Conservation (phyloP, 2,329 filamentous ascomycete species). For the Xylaria sp. region DNA sequence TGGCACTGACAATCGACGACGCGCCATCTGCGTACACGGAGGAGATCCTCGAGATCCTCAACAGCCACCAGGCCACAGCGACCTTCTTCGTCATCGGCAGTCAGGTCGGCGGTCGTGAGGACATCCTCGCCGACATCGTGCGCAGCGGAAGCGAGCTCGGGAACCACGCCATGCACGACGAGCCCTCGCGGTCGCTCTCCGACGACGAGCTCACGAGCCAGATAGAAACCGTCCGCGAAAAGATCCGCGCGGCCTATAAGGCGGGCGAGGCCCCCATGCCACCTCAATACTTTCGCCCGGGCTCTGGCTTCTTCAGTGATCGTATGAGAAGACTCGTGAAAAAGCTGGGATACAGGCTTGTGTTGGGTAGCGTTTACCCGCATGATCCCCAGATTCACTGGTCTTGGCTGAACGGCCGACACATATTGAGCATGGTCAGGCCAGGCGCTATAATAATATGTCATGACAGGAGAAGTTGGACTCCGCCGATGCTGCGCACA, state of each 20-base stretch:
- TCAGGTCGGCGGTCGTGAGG: slow-evolving; percentile 71
- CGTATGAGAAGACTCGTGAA: slow-evolving; percentile 72
- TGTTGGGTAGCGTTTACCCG: slow-evolving; percentile 87
- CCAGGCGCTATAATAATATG: slow-evolving; percentile 86
- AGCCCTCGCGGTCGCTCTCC: slow-evolving; percentile 73
- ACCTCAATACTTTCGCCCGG: slow-evolving; percentile 80
- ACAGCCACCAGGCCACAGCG: slow-evolving; percentile 73
- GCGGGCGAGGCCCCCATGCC: slow-evolving; percentile 53
- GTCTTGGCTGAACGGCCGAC: slow-evolving; percentile 75
- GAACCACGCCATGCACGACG: slow-evolving; percentile 91
- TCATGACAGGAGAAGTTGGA: slow-evolving; percentile 88
- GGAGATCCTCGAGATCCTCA: slow-evolving; percentile 76
- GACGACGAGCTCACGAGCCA: slow-evolving; percentile 70
- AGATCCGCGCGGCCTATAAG: slow-evolving; percentile 52
- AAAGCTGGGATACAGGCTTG: slow-evolving; percentile 74
- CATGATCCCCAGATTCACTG: slow-evolving; percentile 88
- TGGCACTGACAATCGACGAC: slow-evolving; percentile 90
- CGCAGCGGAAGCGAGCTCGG: slow-evolving; percentile 76
- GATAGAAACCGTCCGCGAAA: slow-evolving; percentile 68
- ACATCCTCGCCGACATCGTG: slow-evolving; percentile 67
- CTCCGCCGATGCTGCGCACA: slow-evolving; percentile 77
- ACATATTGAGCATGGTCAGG: slow-evolving; percentile 82
- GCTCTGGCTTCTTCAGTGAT: slow-evolving; percentile 83
- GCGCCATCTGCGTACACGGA: slow-evolving; percentile 78
- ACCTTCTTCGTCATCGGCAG: slow-evolving; percentile 91